phyloP scores from a whole-genome alignment of 2,329 filamentous ascomycete genomes.

The Aspergillus thermomutatus region DNA sequence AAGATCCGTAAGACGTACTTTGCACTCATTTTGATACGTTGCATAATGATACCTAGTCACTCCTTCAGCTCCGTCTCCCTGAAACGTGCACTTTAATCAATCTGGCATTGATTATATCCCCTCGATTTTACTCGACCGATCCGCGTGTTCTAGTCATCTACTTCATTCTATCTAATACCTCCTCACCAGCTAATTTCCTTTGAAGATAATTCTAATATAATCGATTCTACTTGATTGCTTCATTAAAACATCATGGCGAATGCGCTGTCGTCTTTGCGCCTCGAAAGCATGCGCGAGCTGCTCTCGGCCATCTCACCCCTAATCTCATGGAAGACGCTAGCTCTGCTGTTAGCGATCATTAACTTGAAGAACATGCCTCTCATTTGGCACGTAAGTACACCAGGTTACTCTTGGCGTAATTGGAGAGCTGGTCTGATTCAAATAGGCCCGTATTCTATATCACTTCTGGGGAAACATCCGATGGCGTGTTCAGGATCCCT shows the following conservation, averaged over 20 bases:
- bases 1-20: background rate
- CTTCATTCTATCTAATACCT: background rate
- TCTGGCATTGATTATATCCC: background rate
- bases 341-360: slow-evolving; percentile 33
- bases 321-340: slow-evolving; percentile 34
- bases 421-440: slow-evolving; percentile 1
- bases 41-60: background rate
- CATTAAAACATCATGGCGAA: slow-evolving; percentile 7
- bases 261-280: slow-evolving; percentile 8
- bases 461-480: slow-evolving; percentile 55
- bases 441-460: slow-evolving; percentile 58
- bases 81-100: background rate
- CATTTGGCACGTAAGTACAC: slow-evolving; percentile 38
- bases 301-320: slow-evolving; percentile 19
- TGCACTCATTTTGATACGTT: background rate
- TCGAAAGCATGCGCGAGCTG: slow-evolving; percentile 23
- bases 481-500: slow-evolving; percentile 47
- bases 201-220: background rate
- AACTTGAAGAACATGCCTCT: slow-evolving; percentile 40
- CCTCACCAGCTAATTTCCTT: background rate
- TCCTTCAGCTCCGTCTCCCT: background rate
- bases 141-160: background rate
- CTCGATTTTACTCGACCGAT: background rate
- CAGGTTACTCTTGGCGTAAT: background rate
- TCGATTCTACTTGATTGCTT: background rate